Evolutionary conservation across 1,284 basidiomycete genomes (phyloP).

Genomic region (Singerocomus rubriflavus): DNA sequence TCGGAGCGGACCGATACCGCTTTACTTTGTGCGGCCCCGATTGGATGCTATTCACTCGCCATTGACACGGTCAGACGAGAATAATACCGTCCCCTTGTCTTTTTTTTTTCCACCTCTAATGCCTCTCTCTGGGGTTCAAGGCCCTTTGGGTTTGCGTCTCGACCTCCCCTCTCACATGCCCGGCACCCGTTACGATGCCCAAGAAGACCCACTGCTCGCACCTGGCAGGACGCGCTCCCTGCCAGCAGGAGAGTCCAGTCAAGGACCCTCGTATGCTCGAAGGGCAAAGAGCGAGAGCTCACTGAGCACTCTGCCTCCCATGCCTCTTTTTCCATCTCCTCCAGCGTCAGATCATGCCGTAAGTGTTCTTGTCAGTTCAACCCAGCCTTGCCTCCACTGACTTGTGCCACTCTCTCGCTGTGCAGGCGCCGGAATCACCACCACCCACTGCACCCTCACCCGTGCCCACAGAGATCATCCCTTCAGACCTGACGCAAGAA

Average conservation of each 20-base stretch:
- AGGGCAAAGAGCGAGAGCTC: constrained; percentile 26
- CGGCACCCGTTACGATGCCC: constrained; percentile 1
- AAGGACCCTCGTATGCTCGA: constrained; percentile 18
- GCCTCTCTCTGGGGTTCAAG: constrained; percentile 22
- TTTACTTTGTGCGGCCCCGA: constrained; percentile 18
- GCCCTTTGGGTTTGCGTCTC: constrained; percentile 22
- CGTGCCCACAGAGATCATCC: constrained; percentile 40
- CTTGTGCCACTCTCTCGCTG: not conserved
- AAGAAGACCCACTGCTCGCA: constrained; percentile 10
- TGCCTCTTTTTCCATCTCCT: constrained; percentile 8
- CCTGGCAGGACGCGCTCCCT: constrained; percentile 19
- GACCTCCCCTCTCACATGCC: constrained; percentile 16
- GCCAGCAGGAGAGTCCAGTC: constrained; percentile 20
- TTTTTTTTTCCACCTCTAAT: constrained; percentile 19
- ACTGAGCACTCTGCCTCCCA: constrained; percentile 7
- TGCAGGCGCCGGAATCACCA: constrained; percentile 16
- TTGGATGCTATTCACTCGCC: constrained; percentile 16
- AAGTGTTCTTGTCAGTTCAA: constrained; percentile 6
- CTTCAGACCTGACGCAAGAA: constrained; percentile 33
- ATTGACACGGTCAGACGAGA: constrained; percentile 8
- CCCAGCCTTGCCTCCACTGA: constrained; percentile 2
- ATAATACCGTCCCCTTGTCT: constrained; percentile 20
- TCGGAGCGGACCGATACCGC: constrained; percentile 4
- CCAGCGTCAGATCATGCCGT: constrained; percentile 26
- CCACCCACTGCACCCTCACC: constrained; percentile 34